A percentile compares a stretch with the other conserved stretches of the same genome.
These are phyloP conservation scores for Oxyria digyna DNA, from an alignment of 148 eudicot genomes.

Conservation along the genomic window DNA sequence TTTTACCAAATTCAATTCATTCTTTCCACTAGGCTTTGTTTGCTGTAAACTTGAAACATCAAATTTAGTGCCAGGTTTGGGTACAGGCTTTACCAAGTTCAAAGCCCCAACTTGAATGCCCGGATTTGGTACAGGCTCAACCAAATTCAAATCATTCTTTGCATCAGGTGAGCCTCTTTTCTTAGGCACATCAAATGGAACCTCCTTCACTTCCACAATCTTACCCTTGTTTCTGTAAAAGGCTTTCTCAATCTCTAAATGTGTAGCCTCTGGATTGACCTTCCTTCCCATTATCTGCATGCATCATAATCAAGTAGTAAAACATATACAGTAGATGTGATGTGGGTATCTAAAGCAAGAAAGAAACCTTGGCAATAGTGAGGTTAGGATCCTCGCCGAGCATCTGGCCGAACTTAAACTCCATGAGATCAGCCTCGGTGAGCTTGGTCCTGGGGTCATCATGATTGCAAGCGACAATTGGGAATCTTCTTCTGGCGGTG, in stretches of 20 bases:
- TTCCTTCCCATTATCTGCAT: constrained; percentile 79
- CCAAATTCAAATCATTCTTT: constrained; percentile 46
- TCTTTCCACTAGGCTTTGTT: not conserved
- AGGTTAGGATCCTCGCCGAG: constrained; percentile 92
- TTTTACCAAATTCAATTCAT: too few species aligned
- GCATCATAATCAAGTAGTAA: constrained; percentile 16
- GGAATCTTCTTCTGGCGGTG: constrained; percentile 29
- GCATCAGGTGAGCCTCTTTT: constrained; percentile 24
- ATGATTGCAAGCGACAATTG: constrained; percentile 44
- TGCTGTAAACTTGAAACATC: constrained; percentile 11
- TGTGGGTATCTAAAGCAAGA: not conserved
- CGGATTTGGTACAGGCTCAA: constrained; percentile 60
- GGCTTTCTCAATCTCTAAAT: constrained; percentile 67
- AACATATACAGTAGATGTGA: not conserved
- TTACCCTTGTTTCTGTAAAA: constrained; percentile 66
- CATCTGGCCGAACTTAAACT: constrained; percentile 78
- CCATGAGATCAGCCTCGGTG: constrained; percentile 67
- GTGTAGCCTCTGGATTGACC: constrained; percentile 55
- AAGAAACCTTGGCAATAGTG: constrained; percentile 69
- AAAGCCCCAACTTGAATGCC: constrained; percentile 55
- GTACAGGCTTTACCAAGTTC: constrained; percentile 65
- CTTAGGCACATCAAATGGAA: constrained; percentile 58
- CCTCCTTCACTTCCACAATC: constrained; percentile 50
- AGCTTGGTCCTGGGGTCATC: constrained; percentile 30
- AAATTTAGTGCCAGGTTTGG: constrained; percentile 57